phyloP scores from a whole-genome alignment of 495 filamentous ascomycete species.

The Cairneyella variabilis region DNA sequence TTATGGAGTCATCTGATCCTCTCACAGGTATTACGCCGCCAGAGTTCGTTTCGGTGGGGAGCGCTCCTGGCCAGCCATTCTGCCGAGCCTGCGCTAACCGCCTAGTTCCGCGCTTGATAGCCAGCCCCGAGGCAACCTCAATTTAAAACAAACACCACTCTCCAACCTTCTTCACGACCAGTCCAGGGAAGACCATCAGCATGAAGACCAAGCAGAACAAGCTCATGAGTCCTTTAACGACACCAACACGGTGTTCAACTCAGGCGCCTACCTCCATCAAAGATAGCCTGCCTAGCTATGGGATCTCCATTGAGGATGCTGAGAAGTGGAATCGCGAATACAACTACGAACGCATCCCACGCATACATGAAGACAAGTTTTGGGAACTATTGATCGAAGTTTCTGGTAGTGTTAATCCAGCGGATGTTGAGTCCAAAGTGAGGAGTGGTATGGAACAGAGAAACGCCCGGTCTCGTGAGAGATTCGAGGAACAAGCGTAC shows the following conservation, averaged over 20 bases:
- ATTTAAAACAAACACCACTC: slow-evolving; percentile 13
- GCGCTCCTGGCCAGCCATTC: slow-evolving; percentile 8
- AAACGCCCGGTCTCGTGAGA: slow-evolving; percentile 8
- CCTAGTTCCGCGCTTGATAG: slow-evolving; percentile 4
- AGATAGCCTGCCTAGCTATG: slow-evolving; percentile 16
- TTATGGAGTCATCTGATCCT: slow-evolving; percentile 7
- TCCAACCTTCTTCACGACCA: slow-evolving; percentile 5
- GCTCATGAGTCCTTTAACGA: slow-evolving; percentile 10
- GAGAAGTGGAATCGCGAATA: slow-evolving; percentile 14
- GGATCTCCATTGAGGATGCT: slow-evolving; percentile 12
- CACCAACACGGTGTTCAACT: slow-evolving; percentile 2
- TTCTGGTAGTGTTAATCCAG: slow-evolving; percentile 1
- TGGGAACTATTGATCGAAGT: slow-evolving; percentile 10
- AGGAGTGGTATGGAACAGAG: slow-evolving; percentile 12
- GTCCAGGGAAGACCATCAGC: slow-evolving; percentile 10
- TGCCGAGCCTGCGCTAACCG: slow-evolving; percentile 7
- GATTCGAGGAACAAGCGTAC: slow-evolving; percentile 11
- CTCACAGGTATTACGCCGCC: not conserved
- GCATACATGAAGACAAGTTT: slow-evolving; percentile 7
- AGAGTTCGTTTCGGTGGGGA: not conserved
- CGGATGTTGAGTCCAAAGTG: slow-evolving; percentile 15
- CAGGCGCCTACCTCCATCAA: slow-evolving; percentile 12
- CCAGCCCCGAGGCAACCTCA: slow-evolving; percentile 5
- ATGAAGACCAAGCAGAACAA: slow-evolving; percentile 14
- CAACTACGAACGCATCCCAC: slow-evolving; percentile 8